These are phyloP conservation scores for Xylaria polymorpha DNA, from an alignment of 2,329 filamentous ascomycete genomes.

Conservation along the genomic window DNA sequence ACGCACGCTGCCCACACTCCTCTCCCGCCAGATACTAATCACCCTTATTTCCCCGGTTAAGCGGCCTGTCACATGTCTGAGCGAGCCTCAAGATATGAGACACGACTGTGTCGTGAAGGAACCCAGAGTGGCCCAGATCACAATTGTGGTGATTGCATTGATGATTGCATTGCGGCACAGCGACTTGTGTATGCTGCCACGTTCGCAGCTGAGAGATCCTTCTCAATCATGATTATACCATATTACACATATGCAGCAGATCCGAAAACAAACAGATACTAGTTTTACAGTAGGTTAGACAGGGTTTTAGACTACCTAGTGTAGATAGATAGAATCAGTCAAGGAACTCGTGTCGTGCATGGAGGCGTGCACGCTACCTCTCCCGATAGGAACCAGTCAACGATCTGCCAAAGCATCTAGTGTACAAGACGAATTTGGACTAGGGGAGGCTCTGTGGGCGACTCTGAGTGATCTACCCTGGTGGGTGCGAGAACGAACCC, in stretches of 20 bases:
- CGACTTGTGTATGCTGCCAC: conserved; percentile 1
- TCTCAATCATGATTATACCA: not conserved
- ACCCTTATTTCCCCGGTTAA: not conserved
- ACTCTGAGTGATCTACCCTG: conserved; percentile 6
- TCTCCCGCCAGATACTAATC: not conserved
- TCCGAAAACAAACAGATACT: not conserved
- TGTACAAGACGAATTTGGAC: conserved; percentile 19
- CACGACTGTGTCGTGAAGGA: conserved; percentile 5
- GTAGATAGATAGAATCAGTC: too few relatives aligned
- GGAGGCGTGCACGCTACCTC: not conserved
- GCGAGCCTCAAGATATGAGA: conserved; percentile 4
- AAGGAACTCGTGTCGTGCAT: not conserved
- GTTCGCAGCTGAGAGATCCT: not conserved
- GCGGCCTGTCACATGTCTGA: conserved; percentile 16
- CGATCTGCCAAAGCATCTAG: not conserved
- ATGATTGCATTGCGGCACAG: conserved; percentile 10
- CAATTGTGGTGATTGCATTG: not conserved
- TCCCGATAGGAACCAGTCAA: not conserved
- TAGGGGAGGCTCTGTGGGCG: conserved; percentile 31
- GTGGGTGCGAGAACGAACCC: not conserved
- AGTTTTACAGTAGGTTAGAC: too few relatives aligned
- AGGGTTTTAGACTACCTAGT: too few relatives aligned
- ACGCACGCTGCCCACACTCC: conserved; percentile 2
- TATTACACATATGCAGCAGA: not conserved
- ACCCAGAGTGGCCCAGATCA: conserved; percentile 1